phyloP scores from a whole-genome alignment of 805 yeast genomes.

The Diddensiella santjacobensis region DNA sequence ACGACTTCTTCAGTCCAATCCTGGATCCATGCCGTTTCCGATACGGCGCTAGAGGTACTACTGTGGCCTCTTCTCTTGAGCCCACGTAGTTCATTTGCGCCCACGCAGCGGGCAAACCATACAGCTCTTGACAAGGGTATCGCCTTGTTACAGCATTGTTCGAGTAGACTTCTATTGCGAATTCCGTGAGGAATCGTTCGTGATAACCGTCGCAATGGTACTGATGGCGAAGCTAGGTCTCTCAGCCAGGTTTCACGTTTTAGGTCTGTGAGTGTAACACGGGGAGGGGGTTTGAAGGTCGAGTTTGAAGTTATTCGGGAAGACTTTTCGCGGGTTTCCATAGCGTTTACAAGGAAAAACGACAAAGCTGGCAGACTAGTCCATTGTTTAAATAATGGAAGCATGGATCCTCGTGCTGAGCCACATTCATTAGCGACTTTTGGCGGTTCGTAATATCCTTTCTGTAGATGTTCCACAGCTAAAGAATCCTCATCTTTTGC shows the following conservation, averaged over 20 bases:
- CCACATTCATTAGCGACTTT: constrained; percentile 61
- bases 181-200: constrained; percentile 89
- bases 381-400: constrained; percentile 37
- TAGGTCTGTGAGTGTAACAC: constrained; percentile 86
- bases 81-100: constrained; percentile 68
- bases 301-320: constrained; percentile 47
- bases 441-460: constrained; percentile 68
- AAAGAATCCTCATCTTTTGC: constrained; percentile 50
- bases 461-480: constrained; percentile 55
- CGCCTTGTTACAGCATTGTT: constrained; percentile 60
- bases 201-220: constrained; percentile 65
- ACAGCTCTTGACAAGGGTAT: constrained; percentile 80
- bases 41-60: constrained; percentile 14
- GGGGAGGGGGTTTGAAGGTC: constrained; percentile 74
- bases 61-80: constrained; percentile 46
- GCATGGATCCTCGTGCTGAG: constrained; percentile 59
- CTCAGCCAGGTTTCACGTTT: constrained; percentile 81
- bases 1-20: constrained; percentile 90
- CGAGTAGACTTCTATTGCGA: constrained; percentile 66
- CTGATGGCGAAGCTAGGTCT: constrained; percentile 64
- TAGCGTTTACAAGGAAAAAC: constrained; percentile 44
- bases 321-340: constrained; percentile 44
- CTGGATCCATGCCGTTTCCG: constrained; percentile 62
- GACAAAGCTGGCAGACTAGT: constrained; percentile 48
- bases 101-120: constrained; percentile 88